A percentile compares a stretch with the other conserved stretches of the same genome.
phyloP scores from a whole-genome alignment of 2,329 filamentous ascomycete genomes.

The Scytalidium lignicola region DNA sequence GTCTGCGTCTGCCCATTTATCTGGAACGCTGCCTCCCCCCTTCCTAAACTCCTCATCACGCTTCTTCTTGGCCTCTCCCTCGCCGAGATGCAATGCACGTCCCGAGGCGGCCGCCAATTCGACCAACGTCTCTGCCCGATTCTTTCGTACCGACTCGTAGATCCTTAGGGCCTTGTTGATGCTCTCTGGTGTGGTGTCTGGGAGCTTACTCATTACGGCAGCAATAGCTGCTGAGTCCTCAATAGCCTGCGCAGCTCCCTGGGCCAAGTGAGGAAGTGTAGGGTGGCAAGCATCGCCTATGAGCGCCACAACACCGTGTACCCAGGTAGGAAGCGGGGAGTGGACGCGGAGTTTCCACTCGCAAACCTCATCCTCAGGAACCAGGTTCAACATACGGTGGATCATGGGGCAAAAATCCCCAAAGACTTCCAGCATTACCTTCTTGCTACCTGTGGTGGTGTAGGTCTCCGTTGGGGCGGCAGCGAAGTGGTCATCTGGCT shows the following conservation, averaged over 20 bases:
- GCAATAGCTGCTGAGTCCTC: conserved; percentile 61
- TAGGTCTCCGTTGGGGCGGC: conserved; percentile 53
- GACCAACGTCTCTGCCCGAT: conserved; percentile 47
- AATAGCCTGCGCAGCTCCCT: conserved; percentile 64
- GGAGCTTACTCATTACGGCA: conserved; percentile 41
- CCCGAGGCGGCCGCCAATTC: conserved; percentile 45
- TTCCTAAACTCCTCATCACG: conserved; percentile 51
- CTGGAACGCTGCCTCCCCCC: conserved; percentile 44
- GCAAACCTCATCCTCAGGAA: conserved; percentile 57
- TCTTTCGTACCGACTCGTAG: conserved; percentile 53
- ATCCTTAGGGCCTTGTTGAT: conserved; percentile 46
- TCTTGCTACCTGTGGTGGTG: conserved; percentile 58
- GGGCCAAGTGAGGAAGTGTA: conserved; percentile 61
- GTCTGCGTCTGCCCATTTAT: conserved; percentile 68
- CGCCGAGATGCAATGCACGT: conserved; percentile 51
- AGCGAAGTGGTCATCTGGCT: conserved; percentile 57
- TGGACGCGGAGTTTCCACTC: conserved; percentile 61
- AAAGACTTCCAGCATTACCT: conserved; percentile 56
- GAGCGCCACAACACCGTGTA: conserved; percentile 50
- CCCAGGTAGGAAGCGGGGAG: conserved; percentile 52
- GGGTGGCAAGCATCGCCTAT: conserved; percentile 64
- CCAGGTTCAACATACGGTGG: conserved; percentile 52
- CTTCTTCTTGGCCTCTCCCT: conserved; percentile 54
- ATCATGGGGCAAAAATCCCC: conserved; percentile 56
- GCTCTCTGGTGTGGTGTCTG: conserved; percentile 29